A percentile compares a stretch with the other conserved stretches of the same genome.
Evolutionary conservation across 345 rosid genomes (phyloP).

Genomic region (Salix purpurea): DNA sequence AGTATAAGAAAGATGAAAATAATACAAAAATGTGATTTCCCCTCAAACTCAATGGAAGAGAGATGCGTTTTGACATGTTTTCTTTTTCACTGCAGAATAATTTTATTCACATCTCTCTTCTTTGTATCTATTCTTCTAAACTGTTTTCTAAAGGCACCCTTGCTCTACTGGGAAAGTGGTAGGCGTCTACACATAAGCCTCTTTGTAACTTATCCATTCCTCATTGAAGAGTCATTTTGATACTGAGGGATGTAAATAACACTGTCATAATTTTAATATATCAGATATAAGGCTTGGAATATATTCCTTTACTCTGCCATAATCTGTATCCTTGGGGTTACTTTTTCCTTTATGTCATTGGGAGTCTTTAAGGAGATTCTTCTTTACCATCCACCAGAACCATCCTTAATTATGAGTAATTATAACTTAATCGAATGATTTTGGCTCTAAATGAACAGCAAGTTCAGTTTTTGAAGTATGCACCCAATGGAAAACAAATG

Average conservation of each 20-base stretch:
- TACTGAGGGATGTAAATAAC: not conserved
- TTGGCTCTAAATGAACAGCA: not conserved
- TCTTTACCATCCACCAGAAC: not conserved
- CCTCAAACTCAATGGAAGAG: not conserved
- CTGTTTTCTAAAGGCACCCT: not conserved
- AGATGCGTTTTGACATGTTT: slow-evolving; percentile 4
- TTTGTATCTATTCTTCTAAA: not conserved
- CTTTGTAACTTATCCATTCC: not conserved
- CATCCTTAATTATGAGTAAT: not conserved
- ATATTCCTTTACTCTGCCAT: not conserved
- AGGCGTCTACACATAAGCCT: not conserved
- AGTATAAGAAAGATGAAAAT: not conserved
- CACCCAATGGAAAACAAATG: not conserved
- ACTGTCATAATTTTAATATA: not conserved
- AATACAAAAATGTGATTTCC: not conserved
- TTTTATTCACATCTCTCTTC: not conserved
- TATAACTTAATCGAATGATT: not conserved
- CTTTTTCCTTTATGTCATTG: not conserved
- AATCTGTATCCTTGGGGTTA: not conserved
- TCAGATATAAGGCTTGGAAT: not conserved
- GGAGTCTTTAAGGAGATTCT: not conserved
- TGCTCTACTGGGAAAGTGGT: not conserved
- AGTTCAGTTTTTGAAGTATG: not conserved
- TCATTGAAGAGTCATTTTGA: not conserved
- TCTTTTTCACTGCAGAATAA: not conserved